phyloP scores from a whole-genome alignment of 2,329 filamentous ascomycete species.

The Hysterium pulicare region DNA sequence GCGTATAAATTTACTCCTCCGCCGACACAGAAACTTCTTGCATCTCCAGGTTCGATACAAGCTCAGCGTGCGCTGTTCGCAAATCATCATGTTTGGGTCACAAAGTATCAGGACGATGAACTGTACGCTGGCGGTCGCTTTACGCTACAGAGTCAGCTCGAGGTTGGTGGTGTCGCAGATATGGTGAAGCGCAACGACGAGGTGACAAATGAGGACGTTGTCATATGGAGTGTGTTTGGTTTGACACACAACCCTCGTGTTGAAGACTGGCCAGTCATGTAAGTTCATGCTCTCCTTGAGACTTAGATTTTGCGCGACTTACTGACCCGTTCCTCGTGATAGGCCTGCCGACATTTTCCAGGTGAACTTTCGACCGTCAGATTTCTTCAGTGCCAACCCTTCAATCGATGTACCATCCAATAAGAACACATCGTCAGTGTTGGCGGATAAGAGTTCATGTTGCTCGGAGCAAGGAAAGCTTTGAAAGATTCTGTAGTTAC shows the following conservation, averaged over 20 bases:
- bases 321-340: no score
- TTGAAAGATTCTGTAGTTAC: no score
- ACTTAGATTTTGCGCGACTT: neutral
- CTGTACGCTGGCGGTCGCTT: slow-evolving; percentile 49
- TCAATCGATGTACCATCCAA: slow-evolving; percentile 50
- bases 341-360: slow-evolving; percentile 48
- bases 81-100: slow-evolving; percentile 53
- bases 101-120: slow-evolving; percentile 52
- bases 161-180: slow-evolving; percentile 45
- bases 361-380: slow-evolving; percentile 47
- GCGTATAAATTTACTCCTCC: slow-evolving; percentile 49
- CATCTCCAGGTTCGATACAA: slow-evolving; percentile 44
- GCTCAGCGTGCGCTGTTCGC: slow-evolving; percentile 48
- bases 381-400: slow-evolving; percentile 55
- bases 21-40: slow-evolving; percentile 50
- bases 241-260: slow-evolving; percentile 51
- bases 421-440: slow-evolving; percentile 29
- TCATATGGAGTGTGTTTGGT: slow-evolving; percentile 51
- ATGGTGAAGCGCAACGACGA: slow-evolving; percentile 42
- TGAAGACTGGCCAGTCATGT: slow-evolving; percentile 51
- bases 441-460: slow-evolving; percentile 24
- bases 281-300: slow-evolving; percentile 4
- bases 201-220: slow-evolving; percentile 46
- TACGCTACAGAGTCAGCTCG: slow-evolving; percentile 45
- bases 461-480: slow-evolving; percentile 17